Evolutionary conservation across 1,284 basidiomycete genomes (phyloP).

Genomic region (Rhodotorula sp.): DNA sequence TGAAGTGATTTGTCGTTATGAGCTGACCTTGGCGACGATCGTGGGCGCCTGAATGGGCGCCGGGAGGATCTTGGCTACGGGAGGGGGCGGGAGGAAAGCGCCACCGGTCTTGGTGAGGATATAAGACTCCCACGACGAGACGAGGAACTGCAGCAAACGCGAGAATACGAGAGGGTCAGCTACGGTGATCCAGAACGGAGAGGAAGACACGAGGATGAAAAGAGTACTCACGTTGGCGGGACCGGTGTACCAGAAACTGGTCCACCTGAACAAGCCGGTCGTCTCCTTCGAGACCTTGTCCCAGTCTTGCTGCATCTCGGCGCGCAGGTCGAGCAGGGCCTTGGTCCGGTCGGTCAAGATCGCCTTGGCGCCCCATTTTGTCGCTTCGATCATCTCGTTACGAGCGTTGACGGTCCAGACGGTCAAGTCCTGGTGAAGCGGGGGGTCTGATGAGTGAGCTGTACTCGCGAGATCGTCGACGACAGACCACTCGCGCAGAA

Average conservation of each 20-base stretch:
- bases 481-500: neutral
- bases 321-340: constrained; percentile 70
- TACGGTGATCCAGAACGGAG: no score
- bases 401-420: constrained; percentile 96
- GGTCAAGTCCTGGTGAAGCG: constrained; percentile 49
- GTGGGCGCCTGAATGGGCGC: neutral
- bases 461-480: neutral
- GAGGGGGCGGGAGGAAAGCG: constrained; percentile 15
- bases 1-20: neutral
- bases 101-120: constrained; percentile 35
- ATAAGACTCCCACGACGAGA: constrained; percentile 36
- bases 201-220: neutral
- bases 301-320: constrained; percentile 55
- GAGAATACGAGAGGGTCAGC: rapidly evolving
- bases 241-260: constrained; percentile 31
- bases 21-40: constrained; percentile 7
- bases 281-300: constrained; percentile 32
- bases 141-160: constrained; percentile 18
- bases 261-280: constrained; percentile 25
- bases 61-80: neutral
- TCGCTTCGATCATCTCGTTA: constrained; percentile 92
- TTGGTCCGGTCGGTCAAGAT: constrained; percentile 84
- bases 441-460: neutral
- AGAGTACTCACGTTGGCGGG: constrained; percentile 28
- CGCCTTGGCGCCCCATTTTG: constrained; percentile 83